Base-by-base conservation (phyloP, 805 yeast species). In the Blastobotrys mokoenaii region DNA sequence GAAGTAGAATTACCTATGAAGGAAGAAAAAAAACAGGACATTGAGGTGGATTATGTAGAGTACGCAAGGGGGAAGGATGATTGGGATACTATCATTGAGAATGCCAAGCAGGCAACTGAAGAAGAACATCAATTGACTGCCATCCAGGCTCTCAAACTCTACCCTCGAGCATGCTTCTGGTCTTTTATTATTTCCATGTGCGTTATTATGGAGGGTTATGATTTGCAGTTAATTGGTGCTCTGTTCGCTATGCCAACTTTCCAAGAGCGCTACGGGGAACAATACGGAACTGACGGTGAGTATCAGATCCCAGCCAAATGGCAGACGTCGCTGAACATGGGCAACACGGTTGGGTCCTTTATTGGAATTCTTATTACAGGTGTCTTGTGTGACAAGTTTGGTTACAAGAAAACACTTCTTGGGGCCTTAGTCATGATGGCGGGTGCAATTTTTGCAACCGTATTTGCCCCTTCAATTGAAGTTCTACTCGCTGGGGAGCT, bases 161-260 rank as follows among this genome's bases (percentile, higher is more conserved):
- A 69, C 52, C 74, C 74, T 12, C 63, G 60, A 46, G 76, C 75
- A 5, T 66, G 64, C 3, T 49, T 64, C 35, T 73, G 77, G 77
- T 67, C 75, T 3, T 48, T 72, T n/a, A 55, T 71, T 27, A 54
- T 73, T 30, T 68, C 75, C 2, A 52, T 68, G 3, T 66, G 71
- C 18, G 58, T 73, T 45, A 53, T 73, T 42, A 72, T 72, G 76
- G 77, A 70, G 51, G 77, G 76, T 15, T 73, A 69, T 56, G 77
- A 73, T 51, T 73, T 74, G 50, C 57, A 58, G 34, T 58, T 74
- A 40, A 55, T 73, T 38, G 56, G 61, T 22, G 59, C 70, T 3
- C 66, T 74, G 52, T 73, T 61, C 57, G 75, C 70, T 2, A 64
- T 68, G 50, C 73, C 74, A 1, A 63, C 68, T 18, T 74, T 74